Evolutionary conservation across 768 basidiomycete species (phyloP).

Genomic region (Kwoniella sp.): DNA sequence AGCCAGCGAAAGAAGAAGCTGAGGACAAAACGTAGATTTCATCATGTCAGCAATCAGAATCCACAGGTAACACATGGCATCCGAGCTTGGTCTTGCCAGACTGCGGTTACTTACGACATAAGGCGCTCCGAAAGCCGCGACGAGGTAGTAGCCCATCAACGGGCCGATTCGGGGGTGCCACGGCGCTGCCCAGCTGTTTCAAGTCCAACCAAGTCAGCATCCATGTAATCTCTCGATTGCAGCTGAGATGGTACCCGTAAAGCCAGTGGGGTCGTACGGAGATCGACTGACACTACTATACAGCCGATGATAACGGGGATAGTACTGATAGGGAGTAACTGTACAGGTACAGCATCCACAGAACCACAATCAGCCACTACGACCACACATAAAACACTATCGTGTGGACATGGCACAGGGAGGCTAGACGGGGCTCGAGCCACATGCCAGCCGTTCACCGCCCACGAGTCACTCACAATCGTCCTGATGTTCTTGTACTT

Average conservation of each 20-base stretch:
- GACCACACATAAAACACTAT: not conserved
- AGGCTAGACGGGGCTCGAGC: no score
- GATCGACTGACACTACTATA: constrained; percentile 29
- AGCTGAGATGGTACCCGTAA: no score
- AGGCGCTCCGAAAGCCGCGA: constrained; percentile 29
- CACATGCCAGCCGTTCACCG: no score
- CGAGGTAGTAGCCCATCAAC: constrained; percentile 54
- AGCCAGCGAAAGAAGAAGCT: constrained; percentile 47
- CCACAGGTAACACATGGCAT: no score
- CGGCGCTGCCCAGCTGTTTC: constrained; percentile 41
- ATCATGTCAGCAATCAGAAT: no score
- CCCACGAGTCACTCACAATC: constrained; percentile 43
- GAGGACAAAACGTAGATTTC: not conserved
- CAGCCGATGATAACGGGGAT: constrained; percentile 56
- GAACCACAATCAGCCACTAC: not conserved
- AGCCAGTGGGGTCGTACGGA: no score
- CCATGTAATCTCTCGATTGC: no score
- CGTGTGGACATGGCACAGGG: no score
- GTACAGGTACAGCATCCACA: not conserved
- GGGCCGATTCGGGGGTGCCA: constrained; percentile 54
- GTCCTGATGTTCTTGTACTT: constrained; percentile 48
- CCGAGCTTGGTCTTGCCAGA: no score
- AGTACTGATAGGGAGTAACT: constrained; percentile 51
- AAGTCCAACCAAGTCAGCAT: not conserved
- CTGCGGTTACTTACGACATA: constrained; percentile 12